Base-by-base conservation (phyloP, 1,139 yeast genomes). In the Geotrichum histeridarum region DNA sequence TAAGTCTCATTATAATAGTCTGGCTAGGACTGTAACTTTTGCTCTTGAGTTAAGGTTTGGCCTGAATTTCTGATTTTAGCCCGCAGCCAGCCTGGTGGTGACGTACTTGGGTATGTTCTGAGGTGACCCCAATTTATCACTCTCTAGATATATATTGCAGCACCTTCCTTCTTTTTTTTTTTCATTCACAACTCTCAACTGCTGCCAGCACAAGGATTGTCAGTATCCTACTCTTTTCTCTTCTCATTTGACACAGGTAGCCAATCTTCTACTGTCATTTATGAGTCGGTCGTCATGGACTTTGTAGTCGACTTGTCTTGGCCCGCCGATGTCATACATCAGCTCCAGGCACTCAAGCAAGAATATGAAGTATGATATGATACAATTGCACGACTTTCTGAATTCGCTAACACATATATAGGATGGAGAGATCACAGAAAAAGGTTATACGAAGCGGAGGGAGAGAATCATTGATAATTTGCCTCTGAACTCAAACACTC, bases 371-470 rank as follows among this genome's bases (percentile, higher is more conserved):
- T 66, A 57, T 33, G 66, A 50, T 27, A 8, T 37, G n/a, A 22
- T 15, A 4, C 4, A 15, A 14, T 27, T n/a, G 32, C 7, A n/a
- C 9, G 15, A 12, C 11, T 12, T 7, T 32, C 2, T 14, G 6
- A 45, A n/a, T 32, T 9, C 9, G 5, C 22, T 44, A 38, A 49
- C 52, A n/a, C 9, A 9, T 5, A 3, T 32, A 8, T 49, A 78
- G 60, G 87, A 84, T 45, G 90, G 86, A 1, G 83, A 82, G 55
- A 71, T 84, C 55, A 84, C 90, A 0, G 81, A 77, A 53, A 84
- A 83, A 64, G 90, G 90, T 1, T 84, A 81, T 63, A 71, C 73
- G 44, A 82, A 79, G 61, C 82, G 80, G 57, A 70, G 86, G 51
- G 75, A 44, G 73, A 70, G 56, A 61, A 80, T 11, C 63, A 79